Base-by-base conservation (phyloP, 2,329 filamentous ascomycete genomes). In the Trichoderma citrinoviride region DNA sequence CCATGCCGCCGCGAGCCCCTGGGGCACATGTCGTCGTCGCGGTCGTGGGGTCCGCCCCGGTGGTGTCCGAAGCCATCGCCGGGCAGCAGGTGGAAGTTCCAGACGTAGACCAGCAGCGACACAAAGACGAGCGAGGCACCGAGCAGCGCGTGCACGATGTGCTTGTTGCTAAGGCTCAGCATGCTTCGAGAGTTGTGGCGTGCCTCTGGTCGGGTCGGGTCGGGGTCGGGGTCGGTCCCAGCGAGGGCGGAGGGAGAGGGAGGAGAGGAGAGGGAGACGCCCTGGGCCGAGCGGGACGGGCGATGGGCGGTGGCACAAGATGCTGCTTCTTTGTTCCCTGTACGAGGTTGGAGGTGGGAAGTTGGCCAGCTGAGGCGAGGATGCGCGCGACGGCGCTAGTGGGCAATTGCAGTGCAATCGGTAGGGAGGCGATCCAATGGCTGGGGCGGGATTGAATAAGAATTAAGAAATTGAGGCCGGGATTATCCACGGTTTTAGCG, bases 51-150 rank as follows among this genome's bases (percentile, higher is more conserved):
- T 6, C 27, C 27, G 55, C 37, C 53, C 23, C 25, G n/a, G 27
- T 62, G 60, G 1, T 7, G 17, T 40, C 25, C 40, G 8, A 62
- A n/a, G 25, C 12, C 53, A 23, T 64, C 47, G 60, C 54, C 61
- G 27, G 61, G 61, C 7, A 64, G 37, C 7, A 66, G 46, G 37
- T 58, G 54, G 53, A 66, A 46, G 61, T 23, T 41, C 65, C 65
- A 66, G 53, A 66, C 61, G 21, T 66, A 66, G 44, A 64, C 14
- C 8, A 66, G 44, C 47, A 66, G 54, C 46, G 55, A 41, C 8
- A 66, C 40, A 29, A 66, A 54, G 46, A 64, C 19, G 46, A 60
- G 8, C 5, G 60, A 53, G 21, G 37, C 60, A n/a, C 43, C 65
- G 23, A 66, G 65, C 43, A 62, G 37, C 33, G 60, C 41, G 60